A percentile compares a stretch with the other conserved stretches of the same genome.
Evolutionary conservation across 2,329 filamentous ascomycete species (phyloP).

Genomic region (Aulographum hederae): DNA sequence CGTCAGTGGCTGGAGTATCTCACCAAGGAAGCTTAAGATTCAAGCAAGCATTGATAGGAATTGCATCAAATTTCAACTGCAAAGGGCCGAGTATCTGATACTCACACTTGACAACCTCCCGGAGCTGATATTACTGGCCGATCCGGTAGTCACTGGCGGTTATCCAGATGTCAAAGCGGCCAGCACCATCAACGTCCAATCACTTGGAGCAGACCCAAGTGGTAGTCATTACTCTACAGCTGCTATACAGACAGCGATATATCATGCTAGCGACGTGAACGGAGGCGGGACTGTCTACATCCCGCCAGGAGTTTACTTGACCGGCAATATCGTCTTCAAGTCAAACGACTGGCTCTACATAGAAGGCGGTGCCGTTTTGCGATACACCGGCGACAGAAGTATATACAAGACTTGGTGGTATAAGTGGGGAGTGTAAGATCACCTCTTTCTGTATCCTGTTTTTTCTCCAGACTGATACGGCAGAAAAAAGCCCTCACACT

Average conservation of each 20-base stretch:
- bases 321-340: constrained; percentile 4
- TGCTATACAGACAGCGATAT: constrained; percentile 5
- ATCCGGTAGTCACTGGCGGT: constrained; percentile 3
- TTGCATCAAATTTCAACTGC: constrained; percentile 3
- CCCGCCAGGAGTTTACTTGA: constrained; percentile 4
- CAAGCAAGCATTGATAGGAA: constrained; percentile 2
- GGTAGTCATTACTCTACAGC: constrained; percentile 1
- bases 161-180: constrained; percentile 3
- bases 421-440: too few species aligned
- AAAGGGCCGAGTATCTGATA: constrained; percentile 5
- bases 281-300: constrained; percentile 6
- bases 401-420: constrained; percentile 2
- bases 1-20: constrained; percentile 2
- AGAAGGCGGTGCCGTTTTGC: constrained; percentile 4
- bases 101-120: constrained; percentile 5
- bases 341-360: constrained; percentile 3
- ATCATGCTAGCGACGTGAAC: constrained; percentile 3
- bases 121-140: constrained; percentile 5
- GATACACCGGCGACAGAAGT: constrained; percentile 3
- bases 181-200: constrained; percentile 3
- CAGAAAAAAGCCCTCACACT: constrained; percentile 5
- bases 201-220: constrained; percentile 4
- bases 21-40: constrained; percentile 3
- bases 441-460: too few species aligned
- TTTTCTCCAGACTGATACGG: too few species aligned